Conservation (phyloP, 1,284 basidiomycete genomes). For the Paramarasmius palmivorus region DNA sequence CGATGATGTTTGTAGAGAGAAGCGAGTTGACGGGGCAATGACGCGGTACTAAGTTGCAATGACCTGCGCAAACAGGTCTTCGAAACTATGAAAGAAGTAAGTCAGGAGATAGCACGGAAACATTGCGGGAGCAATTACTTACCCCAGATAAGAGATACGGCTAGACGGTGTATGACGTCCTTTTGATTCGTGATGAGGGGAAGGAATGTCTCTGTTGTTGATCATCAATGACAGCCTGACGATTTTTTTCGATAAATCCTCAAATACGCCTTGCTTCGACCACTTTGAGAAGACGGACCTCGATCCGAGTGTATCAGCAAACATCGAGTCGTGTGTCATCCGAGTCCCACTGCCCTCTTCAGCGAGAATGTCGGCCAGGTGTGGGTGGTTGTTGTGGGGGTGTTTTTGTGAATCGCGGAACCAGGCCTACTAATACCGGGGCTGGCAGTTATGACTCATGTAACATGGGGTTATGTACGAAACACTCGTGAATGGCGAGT, state of each 20-base stretch:
- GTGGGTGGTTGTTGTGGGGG: too few relatives aligned
- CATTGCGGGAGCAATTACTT: constrained; percentile 2
- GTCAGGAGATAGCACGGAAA: neutral
- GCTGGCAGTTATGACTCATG: constrained; percentile 54
- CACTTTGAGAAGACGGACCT: constrained; percentile 26
- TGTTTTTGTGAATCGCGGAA: constrained; percentile 48
- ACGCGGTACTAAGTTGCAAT: constrained; percentile 12
- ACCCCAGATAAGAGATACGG: constrained; percentile 4
- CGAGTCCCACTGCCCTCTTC: constrained; percentile 49
- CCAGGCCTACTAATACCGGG: constrained; percentile 38
- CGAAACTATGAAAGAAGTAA: constrained; percentile 4
- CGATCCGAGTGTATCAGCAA: constrained; percentile 32
- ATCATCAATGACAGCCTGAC: constrained; percentile 62
- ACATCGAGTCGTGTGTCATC: constrained; percentile 46
- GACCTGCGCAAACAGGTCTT: constrained; percentile 6
- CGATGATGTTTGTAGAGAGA: constrained; percentile 24
- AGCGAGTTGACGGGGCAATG: constrained; percentile 16
- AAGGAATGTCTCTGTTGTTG: constrained; percentile 53
- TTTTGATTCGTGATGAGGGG: constrained; percentile 59
- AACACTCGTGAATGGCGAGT: constrained; percentile 32
- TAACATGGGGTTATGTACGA: constrained; percentile 74
- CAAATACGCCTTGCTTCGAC: constrained; percentile 60
- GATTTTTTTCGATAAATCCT: constrained; percentile 33
- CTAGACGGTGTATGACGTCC: constrained; percentile 1
- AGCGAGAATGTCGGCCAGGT: constrained; percentile 66